phyloP scores from a whole-genome alignment of 805 yeast genomes.

The Metschnikowia dekortorum region DNA sequence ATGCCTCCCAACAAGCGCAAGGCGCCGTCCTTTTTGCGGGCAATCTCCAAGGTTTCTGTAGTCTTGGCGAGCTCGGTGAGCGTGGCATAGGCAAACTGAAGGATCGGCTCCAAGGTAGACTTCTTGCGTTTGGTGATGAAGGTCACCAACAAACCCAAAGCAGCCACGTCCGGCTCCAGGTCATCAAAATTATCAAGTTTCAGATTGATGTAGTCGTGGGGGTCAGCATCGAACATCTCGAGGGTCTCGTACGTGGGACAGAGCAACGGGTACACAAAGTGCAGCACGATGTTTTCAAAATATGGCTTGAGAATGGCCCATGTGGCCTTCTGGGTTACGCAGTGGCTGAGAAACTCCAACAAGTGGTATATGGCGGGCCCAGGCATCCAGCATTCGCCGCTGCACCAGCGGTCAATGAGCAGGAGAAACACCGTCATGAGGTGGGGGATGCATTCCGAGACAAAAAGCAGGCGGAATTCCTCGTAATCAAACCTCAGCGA shows the following conservation, averaged over 20 bases:
- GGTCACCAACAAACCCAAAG: slow-evolving; percentile 66
- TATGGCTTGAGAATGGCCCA: slow-evolving; percentile 69
- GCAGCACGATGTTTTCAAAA: slow-evolving; percentile 58
- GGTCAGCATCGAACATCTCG: slow-evolving; percentile 79
- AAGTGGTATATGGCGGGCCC: slow-evolving; percentile 60
- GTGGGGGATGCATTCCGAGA: slow-evolving; percentile 64
- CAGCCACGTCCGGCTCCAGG: slow-evolving; percentile 68
- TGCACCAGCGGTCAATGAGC: slow-evolving; percentile 73
- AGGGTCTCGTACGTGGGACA: slow-evolving; percentile 65
- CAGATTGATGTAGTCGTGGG: slow-evolving; percentile 79
- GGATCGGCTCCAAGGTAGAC: slow-evolving; percentile 54
- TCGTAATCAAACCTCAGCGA: slow-evolving; percentile 45
- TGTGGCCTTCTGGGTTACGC: slow-evolving; percentile 48
- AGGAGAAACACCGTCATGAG: slow-evolving; percentile 59
- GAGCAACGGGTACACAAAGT: slow-evolving; percentile 71
- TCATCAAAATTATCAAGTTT: slow-evolving; percentile 56
- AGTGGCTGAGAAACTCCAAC: slow-evolving; percentile 49
- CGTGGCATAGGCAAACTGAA: slow-evolving; percentile 54
- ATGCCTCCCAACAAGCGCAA: slow-evolving; percentile 75
- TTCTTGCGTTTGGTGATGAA: slow-evolving; percentile 66
- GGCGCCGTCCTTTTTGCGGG: slow-evolving; percentile 70
- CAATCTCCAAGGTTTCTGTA: slow-evolving; percentile 42
- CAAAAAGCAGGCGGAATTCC: slow-evolving; percentile 55
- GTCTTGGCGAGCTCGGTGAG: slow-evolving; percentile 32
- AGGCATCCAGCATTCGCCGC: slow-evolving; percentile 63